Evolutionary conservation across 768 basidiomycete genomes (phyloP), one percentile per base, ranked within the genome.

Genomic region (Scleroderma bovista): DNA sequence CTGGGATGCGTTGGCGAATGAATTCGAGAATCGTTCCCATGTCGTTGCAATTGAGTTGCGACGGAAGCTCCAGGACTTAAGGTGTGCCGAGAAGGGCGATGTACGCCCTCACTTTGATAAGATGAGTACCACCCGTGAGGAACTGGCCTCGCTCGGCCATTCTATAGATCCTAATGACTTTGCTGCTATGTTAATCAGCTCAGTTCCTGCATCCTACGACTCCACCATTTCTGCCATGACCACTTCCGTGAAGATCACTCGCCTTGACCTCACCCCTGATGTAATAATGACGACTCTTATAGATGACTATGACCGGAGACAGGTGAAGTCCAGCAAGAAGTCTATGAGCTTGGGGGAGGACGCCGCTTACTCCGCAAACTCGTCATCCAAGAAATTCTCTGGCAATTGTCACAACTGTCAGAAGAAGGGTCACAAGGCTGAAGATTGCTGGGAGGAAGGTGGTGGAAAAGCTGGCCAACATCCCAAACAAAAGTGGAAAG

Each of bases 121-220:
- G 50, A 42, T 72, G 23, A 23, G 49, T 16, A 55, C 51, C 16
- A 62, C 69, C 59, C 54, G 54, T 3, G 65, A 71, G 46, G 59
- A 69, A 33, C 61, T 73, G 15, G 61, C 67, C 0, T 58, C 64
- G 3, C 65, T 70, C 60, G 70, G 67, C 16, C 52, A 61, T 6
- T 70, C 39, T 67, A 13, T 40, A 5, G 11, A 40, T 20, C 4
- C 11, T 4, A 17, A 40, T 22, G 22, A 20, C 22, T 40, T 67
- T 54, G 56, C 59, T 23, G 57, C 58, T 3, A 69, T 71, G 40
- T 59, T 71, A 26, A 57, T 72, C 24, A 51, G 55, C 16, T 72
- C 70, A 3, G 61, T 73, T 20, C 70, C 70, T 12, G n/a, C 44
- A 3, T 66, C 60, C 20, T 72, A 66, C 50, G 63, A 67, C 43